These are phyloP conservation scores for Blastobotrys muscicola DNA, from an alignment of 805 yeast species.

Conservation along the genomic window DNA sequence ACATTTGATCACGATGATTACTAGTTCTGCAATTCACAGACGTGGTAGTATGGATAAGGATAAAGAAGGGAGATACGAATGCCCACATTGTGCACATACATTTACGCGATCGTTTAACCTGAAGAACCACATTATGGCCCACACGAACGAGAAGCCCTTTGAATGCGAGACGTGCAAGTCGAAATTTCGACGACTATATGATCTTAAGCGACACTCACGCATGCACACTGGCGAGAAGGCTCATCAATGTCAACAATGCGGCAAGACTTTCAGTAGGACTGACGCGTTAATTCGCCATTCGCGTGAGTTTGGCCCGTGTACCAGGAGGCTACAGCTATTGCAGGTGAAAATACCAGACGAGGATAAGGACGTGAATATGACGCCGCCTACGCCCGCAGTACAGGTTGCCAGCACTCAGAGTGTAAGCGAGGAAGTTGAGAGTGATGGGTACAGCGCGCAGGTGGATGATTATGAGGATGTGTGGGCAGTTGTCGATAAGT, in stretches of 20 bases:
- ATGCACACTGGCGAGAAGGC: constrained; percentile 73
- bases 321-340: background rate
- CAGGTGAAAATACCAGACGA: constrained; percentile 3
- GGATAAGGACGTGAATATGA: background rate
- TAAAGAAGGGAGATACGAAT: constrained; percentile 17
- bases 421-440: background rate
- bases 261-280: constrained; percentile 57
- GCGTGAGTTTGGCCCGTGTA: constrained; percentile 34
- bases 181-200: constrained; percentile 64
- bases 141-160: constrained; percentile 55
- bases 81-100: constrained; percentile 51
- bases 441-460: background rate
- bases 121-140: constrained; percentile 63
- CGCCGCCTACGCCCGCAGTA: constrained; percentile 2
- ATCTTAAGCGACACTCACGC: constrained; percentile 65
- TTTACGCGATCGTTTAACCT: constrained; percentile 68
- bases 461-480: constrained; percentile 8
- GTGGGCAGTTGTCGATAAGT: constrained; percentile 18
- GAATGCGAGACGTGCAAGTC: constrained; percentile 51
- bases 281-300: constrained; percentile 68
- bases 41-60: too few species aligned
- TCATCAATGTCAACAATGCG: constrained; percentile 49
- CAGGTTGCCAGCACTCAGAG: constrained; percentile 3
- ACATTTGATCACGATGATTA: too few species aligned
- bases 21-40: too few species aligned